Evolutionary conservation across 129 eudicot genomes (phyloP), one percentile per base, ranked within the genome.

Genomic region (Mikania micrantha): DNA sequence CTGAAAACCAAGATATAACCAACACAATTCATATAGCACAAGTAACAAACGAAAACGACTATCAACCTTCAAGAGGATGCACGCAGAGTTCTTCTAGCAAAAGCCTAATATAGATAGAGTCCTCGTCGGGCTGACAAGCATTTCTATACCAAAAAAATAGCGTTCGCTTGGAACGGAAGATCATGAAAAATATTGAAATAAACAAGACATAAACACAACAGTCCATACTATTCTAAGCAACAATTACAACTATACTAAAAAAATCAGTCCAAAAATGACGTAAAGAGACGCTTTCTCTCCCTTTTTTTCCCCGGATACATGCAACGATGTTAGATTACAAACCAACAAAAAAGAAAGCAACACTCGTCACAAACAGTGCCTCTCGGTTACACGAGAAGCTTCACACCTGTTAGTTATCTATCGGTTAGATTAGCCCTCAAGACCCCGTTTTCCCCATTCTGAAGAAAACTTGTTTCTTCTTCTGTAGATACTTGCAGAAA

Each of bases 371-470:
- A 21, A 9, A 62, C 1, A 10, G 32, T 70, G 75, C 54, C 24
- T 80, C 66, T 44, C 60, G 39, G 22, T 54, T 7, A 66, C 54
- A 38, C 3, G 67, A 9, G 44, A 69, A 41, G 77, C 81, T 60
- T 64, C 78, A 44, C 74, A 72, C 70, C 27, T 64, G 89, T 85
- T 80, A 80, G 87, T 75, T 64, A 78, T 64, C 72, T 79, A 73
- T 78, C 57, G 62, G 85, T 85, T 83, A 81, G 89, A 79, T 79
- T 77, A 79, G 78, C 73, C 66, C 71, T 68, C n/a, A 22, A 50
- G 24, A 59, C 64, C 64, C 15, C 66, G 13, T 7, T 67, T 62
- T 57, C 70, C 53, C 42, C 50, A 65, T 59, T 56, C 35, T 20
- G 69, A 70, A 71, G 77, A 29, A 66, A 67, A 4, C 64, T 29